Evolutionary conservation across 2,329 filamentous ascomycete species (phyloP), one percentile per base, ranked within the genome.

Genomic region (Herpotrichia juniperi): DNA sequence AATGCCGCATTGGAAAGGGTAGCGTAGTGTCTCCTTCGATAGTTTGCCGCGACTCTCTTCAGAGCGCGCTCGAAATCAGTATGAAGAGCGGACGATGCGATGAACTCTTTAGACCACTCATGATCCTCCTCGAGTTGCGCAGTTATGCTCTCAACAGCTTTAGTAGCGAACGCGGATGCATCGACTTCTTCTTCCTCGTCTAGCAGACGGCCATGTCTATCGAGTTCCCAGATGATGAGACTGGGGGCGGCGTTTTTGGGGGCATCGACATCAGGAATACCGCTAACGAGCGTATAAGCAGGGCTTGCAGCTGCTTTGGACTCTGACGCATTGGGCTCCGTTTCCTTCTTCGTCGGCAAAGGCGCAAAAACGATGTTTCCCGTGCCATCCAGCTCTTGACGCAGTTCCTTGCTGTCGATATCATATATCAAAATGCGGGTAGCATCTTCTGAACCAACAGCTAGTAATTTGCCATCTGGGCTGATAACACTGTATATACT

Each of bases 131-230:
- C 25, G n/a, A 71, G 62, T 11, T 64, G 59, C 1, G 64, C 51
- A 0, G 59, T 26, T 8, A 71, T 69, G 5, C 61, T 61, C 16
- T 64, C 57, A 24, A 71, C 56, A 6, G 67, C 66, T 56, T 62
- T 64, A 3, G 48, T 46, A 11, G 68, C 66, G 31, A 67, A 56
- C 2, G 35, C 46, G 4, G 53, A 35, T 7, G 59, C 30, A 43
- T 69, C 61, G 26, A 71, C 60, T 1, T 56, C 48, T 39, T 70
- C 64, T 53, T 69, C 67, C 30, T 66, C 60, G 28, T 63, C 64
- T 0, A 70, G 30, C 14, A 63, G 45, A 17, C 63, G 63, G 1
- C 67, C 68, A 26, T 66, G 54, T 16, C 56, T 52, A 25, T 69
- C 64, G 1, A 70, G 50, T 8, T 69, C 64, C 64, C 67, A 70